Evolutionary conservation across 2,329 filamentous ascomycete species (phyloP).

Genomic region (Sarocladium brachiariae): DNA sequence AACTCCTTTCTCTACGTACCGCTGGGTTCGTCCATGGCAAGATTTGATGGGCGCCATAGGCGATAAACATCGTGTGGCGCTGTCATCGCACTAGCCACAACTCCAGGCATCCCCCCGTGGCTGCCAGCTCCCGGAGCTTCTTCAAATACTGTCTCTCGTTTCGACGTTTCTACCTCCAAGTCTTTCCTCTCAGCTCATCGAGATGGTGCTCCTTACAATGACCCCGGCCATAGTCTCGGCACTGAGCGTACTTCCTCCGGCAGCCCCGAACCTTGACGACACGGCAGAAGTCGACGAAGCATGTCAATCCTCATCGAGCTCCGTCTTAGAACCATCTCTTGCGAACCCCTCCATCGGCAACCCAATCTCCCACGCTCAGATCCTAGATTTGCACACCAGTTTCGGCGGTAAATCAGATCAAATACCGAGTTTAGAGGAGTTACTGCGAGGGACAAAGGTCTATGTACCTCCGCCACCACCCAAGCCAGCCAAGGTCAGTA

Average conservation of each 20-base stretch:
- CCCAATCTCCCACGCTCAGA: slow-evolving; percentile 65
- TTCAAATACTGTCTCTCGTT: not conserved
- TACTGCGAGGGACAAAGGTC: slow-evolving; percentile 65
- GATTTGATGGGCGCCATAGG: not conserved
- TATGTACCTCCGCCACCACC: slow-evolving; percentile 75
- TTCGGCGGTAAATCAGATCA: slow-evolving; percentile 32
- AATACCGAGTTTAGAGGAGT: slow-evolving; percentile 50
- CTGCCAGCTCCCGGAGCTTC: not conserved
- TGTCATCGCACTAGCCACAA: not conserved
- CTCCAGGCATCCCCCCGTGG: not conserved
- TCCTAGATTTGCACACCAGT: slow-evolving; percentile 54
- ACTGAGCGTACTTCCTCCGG: slow-evolving; percentile 30
- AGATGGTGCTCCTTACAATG: slow-evolving; percentile 75
- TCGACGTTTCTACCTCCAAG: too few species aligned
- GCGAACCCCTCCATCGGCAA: slow-evolving; percentile 47
- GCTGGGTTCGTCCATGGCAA: too few species aligned
- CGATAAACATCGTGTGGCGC: not conserved
- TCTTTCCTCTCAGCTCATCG: slow-evolving; percentile 8
- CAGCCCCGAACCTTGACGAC: too few species aligned
- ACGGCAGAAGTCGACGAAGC: slow-evolving; percentile 15
- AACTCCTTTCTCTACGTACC: too few species aligned
- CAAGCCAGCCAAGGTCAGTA: slow-evolving; percentile 67
- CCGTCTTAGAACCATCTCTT: slow-evolving; percentile 40
- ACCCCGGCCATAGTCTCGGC: slow-evolving; percentile 61
- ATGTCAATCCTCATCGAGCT: slow-evolving; percentile 1